phyloP scores from a whole-genome alignment of 768 basidiomycete genomes.

The Lactarius hatsudake region DNA sequence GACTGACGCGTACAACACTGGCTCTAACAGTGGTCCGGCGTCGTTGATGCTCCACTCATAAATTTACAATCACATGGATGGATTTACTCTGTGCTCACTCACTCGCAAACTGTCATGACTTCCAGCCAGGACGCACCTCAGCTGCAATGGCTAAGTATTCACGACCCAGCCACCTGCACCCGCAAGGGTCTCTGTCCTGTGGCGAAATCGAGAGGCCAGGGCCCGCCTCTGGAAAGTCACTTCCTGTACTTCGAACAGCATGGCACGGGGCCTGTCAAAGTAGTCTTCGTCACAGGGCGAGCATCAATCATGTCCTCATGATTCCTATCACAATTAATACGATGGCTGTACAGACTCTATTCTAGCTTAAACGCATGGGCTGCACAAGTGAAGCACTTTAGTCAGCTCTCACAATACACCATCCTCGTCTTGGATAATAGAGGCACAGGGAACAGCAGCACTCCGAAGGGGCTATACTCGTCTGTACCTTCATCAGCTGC shows the following conservation, averaged over 20 bases:
- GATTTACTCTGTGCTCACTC: not conserved
- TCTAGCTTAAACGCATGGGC: constrained; percentile 62
- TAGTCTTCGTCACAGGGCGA: constrained; percentile 77
- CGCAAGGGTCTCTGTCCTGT: constrained; percentile 78
- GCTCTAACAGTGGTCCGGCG: too few relatives aligned
- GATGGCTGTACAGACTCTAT: constrained; percentile 46
- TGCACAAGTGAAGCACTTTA: constrained; percentile 64
- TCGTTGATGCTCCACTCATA: too few relatives aligned
- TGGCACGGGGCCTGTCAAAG: constrained; percentile 55
- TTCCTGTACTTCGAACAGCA: constrained; percentile 81
- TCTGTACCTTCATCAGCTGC: constrained; percentile 36
- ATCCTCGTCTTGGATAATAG: constrained; percentile 81
- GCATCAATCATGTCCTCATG: not conserved
- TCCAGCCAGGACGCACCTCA: not conserved
- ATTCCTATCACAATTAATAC: not conserved
- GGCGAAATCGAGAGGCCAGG: constrained; percentile 45
- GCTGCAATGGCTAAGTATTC: constrained; percentile 42
- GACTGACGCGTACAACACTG: too few relatives aligned
- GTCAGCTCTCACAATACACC: constrained; percentile 48
- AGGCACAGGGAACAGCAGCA: constrained; percentile 73
- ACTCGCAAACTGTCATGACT: not conserved
- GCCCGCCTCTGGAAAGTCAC: constrained; percentile 55
- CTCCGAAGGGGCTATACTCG: constrained; percentile 77
- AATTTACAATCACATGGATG: not conserved
- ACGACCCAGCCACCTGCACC: constrained; percentile 58